Evolutionary conservation across 441 rosid species (phyloP), one percentile per base, ranked within the genome.

Genomic region (Manihot esculenta): DNA sequence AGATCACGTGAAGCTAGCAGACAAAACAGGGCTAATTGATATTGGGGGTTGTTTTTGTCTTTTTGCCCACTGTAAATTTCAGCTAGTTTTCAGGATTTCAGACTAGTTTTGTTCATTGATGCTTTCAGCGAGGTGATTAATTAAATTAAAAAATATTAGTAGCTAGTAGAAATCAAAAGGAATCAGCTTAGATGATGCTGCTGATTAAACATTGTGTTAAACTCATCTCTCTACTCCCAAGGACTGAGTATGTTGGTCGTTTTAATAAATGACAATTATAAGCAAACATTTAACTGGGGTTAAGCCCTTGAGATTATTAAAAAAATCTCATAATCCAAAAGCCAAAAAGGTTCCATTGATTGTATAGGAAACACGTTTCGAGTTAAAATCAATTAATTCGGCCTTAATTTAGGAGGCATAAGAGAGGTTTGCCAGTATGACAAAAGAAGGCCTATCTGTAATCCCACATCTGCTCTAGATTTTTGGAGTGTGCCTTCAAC

Each of bases 1-100:
- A 35, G 7, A 55, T 87, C 94, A 84, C 96, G 93, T 80, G 93
- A 82, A 82, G 85, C 83, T 73, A 84, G 67, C 55, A 33, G 86
- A 83, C 92, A 82, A 81, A 81, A 75, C 6, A 1, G 55, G 64
- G 67, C 68, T 18, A 9, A 38, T 21, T 21, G 78, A 56, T 24
- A 56, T 1, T 5, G 64, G 78, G 63, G 41, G 24, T 50, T n/a
- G 33, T 56, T 72, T 69, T 75, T 80, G 69, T 76, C 68, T 30
- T 68, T 72, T 74, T 65, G 62, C 62, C 72, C 77, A 58, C 76
- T 84, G 88, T 85, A 86, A 78, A 88, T 81, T 78, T 80, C 80
- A 64, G 82, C 75, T 72, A 48, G 58, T 54, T 72, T 77, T 69
- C 72, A 54, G 74, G 7, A 66, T 57, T 60, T 44, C 27, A n/a